A percentile compares a stretch with the other conserved stretches of the same genome.
These are phyloP conservation scores for Lipomyces kockii DNA, from an alignment of 805 yeast species.

Conservation along the genomic window DNA sequence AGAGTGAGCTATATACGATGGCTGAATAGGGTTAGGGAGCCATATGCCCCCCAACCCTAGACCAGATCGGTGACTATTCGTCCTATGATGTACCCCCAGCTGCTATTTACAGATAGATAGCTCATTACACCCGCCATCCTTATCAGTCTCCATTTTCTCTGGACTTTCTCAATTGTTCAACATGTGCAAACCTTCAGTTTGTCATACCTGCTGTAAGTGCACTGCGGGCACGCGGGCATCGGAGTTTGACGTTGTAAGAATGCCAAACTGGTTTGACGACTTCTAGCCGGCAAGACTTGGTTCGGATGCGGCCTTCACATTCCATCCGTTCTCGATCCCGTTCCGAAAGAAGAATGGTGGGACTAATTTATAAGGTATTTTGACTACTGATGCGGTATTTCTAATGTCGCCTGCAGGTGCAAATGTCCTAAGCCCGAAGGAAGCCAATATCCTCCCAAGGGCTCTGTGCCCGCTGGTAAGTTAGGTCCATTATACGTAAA, in stretches of 20 bases:
- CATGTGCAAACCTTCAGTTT: constrained; percentile 31
- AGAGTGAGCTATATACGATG: too few species aligned
- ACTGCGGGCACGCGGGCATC: background rate
- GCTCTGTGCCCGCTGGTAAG: constrained; percentile 23
- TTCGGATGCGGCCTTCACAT: constrained; percentile 43
- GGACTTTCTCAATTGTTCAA: background rate
- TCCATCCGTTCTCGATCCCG: constrained; percentile 40
- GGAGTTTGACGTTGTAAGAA: background rate
- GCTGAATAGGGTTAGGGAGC: too few species aligned
- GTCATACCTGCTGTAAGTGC: constrained; percentile 29
- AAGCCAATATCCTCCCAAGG: constrained; percentile 38
- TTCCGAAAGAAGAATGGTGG: constrained; percentile 39
- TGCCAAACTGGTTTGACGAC: background rate
- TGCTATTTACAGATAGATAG: background rate
- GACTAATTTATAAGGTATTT: background rate
- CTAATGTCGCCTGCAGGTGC: constrained; percentile 29
- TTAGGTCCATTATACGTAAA: background rate
- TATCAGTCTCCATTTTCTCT: background rate
- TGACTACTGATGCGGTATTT: background rate
- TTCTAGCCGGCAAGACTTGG: constrained; percentile 41
- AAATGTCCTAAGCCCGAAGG: constrained; percentile 36
- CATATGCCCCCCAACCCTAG: too few species aligned
- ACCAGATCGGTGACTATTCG: too few species aligned
- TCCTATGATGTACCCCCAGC: too few species aligned
- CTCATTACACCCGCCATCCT: background rate